Evolutionary conservation across 768 basidiomycete species (phyloP), one percentile per base, ranked within the genome.

Genomic region (Agaricus subrufescens): DNA sequence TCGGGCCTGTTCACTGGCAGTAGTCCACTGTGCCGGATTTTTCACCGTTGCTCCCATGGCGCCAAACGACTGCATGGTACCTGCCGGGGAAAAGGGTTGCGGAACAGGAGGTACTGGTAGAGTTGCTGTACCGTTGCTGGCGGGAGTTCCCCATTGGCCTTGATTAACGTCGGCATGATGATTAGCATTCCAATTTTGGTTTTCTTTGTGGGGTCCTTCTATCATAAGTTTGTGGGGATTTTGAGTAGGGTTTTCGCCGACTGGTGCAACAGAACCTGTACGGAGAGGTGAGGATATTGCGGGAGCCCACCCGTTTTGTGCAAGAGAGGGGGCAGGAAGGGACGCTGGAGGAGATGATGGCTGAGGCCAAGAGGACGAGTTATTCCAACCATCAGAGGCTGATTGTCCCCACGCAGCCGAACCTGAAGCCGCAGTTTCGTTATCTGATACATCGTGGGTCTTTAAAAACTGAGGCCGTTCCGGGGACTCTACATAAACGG

Each of bases 1-100:
- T 48, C 61, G 58, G 19, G 50, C 54, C 10, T 43, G 54, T 30
- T 57, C 58, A 15, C 71, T 72, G 9, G 71, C 69, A 14, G 65
- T 63, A 10, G 64, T 65, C 26, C 60, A 51, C 42, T 64, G 34
- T 34, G 5, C 58, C 45, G 63, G 58, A 38, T 60, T 62, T 26
- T 58, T 54, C 43, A 56, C 60, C 3, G 61, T 58, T 54, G 64
- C 66, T 29, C 63, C 65, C 7, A 65, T 66, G 12, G 65, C 61
- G 25, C 65, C 65, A 30, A 65, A 56, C 46, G 63, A 65, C 26
- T 62, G 64, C 42, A 48, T 26, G 15, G 46, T 46, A 10, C 27
- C 38, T 3, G 25, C 9, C 14, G 39, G 34, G 14, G 53, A 38
- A 19, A 34, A 31, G 3, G n/a, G 23, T 31, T 48, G 42, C 7